A percentile compares a stretch with the other conserved stretches of the same genome.
Evolutionary conservation across 1,139 yeast species (phyloP).

Genomic region (Taiozyma sp.): DNA sequence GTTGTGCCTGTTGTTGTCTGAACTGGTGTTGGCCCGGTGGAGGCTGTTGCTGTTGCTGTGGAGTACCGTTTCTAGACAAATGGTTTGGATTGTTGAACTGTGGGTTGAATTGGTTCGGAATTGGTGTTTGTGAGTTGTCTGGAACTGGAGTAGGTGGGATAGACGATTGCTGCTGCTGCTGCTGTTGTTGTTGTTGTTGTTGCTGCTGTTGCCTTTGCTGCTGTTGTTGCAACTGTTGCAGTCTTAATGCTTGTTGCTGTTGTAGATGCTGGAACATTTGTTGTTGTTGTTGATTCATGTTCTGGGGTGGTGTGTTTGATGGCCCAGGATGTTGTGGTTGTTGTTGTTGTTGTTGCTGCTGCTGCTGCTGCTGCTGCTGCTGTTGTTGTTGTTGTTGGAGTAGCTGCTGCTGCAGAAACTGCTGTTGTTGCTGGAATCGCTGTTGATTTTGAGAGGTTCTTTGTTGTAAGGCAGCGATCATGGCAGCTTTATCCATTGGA

Average conservation of each 20-base stretch:
- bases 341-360: slow-evolving; percentile 21
- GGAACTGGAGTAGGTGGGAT: slow-evolving; percentile 1
- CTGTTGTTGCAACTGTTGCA: slow-evolving; percentile 26
- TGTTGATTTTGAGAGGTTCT: slow-evolving; percentile 24
- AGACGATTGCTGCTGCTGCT: slow-evolving; percentile 8
- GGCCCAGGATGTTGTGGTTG: slow-evolving; percentile 13
- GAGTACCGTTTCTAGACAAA: slow-evolving; percentile 7
- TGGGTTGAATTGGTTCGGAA: slow-evolving; percentile 9
- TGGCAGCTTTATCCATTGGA: slow-evolving; percentile 30
- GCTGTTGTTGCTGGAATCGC: slow-evolving; percentile 16
- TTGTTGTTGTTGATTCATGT: slow-evolving; percentile 20
- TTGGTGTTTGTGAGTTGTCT: not conserved
- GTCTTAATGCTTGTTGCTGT: slow-evolving; percentile 27
- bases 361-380: slow-evolving; percentile 15
- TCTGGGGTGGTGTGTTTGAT: slow-evolving; percentile 5
- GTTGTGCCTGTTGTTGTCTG: slow-evolving; percentile 6
- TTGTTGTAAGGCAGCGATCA: slow-evolving; percentile 32
- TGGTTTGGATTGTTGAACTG: slow-evolving; percentile 4
- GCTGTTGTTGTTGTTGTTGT: slow-evolving; percentile 15
- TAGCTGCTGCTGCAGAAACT: slow-evolving; percentile 17
- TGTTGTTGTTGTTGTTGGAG: slow-evolving; percentile 20
- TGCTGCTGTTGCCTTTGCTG: slow-evolving; percentile 18
- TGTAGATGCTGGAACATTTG: slow-evolving; percentile 25
- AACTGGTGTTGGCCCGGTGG: slow-evolving; percentile 16
- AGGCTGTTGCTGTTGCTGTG: slow-evolving; percentile 14